Conservation (phyloP, 495 filamentous ascomycete species). For the Elaphomyces granulatus region DNA sequence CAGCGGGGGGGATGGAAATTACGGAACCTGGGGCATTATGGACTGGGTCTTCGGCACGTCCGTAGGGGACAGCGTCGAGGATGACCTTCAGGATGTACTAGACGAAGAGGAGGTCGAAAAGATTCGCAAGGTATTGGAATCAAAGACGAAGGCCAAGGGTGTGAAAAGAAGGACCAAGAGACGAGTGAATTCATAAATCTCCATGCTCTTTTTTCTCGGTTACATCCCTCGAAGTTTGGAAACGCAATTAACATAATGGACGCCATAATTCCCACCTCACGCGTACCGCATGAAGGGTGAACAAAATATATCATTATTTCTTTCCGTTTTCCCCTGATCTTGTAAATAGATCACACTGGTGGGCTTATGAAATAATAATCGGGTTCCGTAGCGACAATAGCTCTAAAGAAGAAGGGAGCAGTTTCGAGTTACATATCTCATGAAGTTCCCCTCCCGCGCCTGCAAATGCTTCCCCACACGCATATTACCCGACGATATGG, state of each 20-base stretch:
- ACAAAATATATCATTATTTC: too few relatives aligned
- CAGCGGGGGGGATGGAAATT: conserved; percentile 52
- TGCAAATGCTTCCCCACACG: conserved; percentile 10
- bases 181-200: conserved; percentile 7
- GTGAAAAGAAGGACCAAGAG: conserved; percentile 5
- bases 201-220: too few relatives aligned
- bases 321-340: conserved; percentile 12
- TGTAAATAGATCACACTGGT: conserved; percentile 26
- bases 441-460: conserved; percentile 22
- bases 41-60: conserved; percentile 67
- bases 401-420: conserved; percentile 22
- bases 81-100: conserved; percentile 14
- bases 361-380: conserved; percentile 23
- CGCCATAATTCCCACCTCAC: too few relatives aligned
- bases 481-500: conserved; percentile 3
- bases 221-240: too few relatives aligned
- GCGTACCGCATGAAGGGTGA: too few relatives aligned
- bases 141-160: conserved; percentile 13
- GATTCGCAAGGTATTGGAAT: conserved; percentile 16
- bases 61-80: conserved; percentile 36
- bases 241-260: too few relatives aligned
- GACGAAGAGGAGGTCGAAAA: conserved; percentile 13
- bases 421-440: conserved; percentile 33
- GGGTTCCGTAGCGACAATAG: conserved; percentile 26
- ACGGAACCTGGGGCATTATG: conserved; percentile 58